Percentiles rank a stretch among this genome's conserved stretches.
Conservation (phyloP, 768 basidiomycete species). For the Serpula lacrymans region DNA sequence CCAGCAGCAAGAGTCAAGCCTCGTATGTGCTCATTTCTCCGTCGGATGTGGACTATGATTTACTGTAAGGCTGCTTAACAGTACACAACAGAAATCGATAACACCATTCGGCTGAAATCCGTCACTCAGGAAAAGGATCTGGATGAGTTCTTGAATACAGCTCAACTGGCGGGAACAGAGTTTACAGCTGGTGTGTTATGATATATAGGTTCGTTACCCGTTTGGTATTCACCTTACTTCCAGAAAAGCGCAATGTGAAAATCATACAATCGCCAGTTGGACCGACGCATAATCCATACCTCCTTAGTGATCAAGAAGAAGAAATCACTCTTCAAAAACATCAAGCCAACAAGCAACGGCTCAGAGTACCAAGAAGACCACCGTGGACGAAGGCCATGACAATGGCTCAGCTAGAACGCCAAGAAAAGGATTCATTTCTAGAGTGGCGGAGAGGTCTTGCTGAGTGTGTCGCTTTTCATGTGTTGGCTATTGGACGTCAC, state of each 20-base stretch:
- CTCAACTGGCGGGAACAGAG: constrained; percentile 90
- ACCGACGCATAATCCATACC: constrained; percentile 74
- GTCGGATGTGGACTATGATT: too few relatives aligned
- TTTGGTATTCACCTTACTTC: constrained; percentile 7
- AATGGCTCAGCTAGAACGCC: constrained; percentile 73
- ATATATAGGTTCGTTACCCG: not conserved
- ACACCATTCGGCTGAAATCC: constrained; percentile 71
- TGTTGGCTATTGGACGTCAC: not conserved
- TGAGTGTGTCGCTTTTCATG: constrained; percentile 52
- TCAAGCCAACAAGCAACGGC: constrained; percentile 61
- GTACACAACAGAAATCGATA: constrained; percentile 77
- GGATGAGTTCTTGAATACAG: constrained; percentile 94
- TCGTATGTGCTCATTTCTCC: constrained; percentile 51
- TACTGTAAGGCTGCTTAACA: constrained; percentile 26
- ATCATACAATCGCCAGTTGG: constrained; percentile 57
- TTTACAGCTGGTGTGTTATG: constrained; percentile 82
- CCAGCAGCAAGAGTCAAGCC: constrained; percentile 42
- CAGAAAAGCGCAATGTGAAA: constrained; percentile 79
- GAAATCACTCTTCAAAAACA: constrained; percentile 71
- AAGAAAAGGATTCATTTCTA: constrained; percentile 87
- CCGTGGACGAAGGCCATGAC: constrained; percentile 85
- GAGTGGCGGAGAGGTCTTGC: constrained; percentile 93
- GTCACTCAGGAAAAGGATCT: constrained; percentile 95
- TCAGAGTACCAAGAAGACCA: constrained; percentile 88
- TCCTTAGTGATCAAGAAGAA: constrained; percentile 83